Evolutionary conservation across 257 asterid genomes (phyloP).

Genomic region (Petrea volubilis): DNA sequence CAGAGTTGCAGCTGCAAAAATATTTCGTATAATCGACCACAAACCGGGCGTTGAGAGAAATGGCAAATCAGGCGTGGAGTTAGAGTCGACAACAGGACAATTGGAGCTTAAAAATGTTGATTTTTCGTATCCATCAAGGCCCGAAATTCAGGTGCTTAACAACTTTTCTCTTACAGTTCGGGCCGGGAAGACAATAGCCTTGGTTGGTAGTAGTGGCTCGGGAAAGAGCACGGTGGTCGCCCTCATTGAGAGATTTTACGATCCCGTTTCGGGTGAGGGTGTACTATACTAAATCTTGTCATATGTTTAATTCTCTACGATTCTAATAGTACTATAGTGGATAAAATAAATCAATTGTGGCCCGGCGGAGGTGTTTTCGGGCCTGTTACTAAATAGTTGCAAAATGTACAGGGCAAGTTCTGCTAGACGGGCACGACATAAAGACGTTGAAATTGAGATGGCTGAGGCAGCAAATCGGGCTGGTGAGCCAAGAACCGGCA

Average conservation of each 20-base stretch:
- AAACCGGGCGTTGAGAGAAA: conserved; percentile 64
- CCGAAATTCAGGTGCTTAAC: conserved; percentile 58
- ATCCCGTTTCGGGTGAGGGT: conserved; percentile 81
- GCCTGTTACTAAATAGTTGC: conserved; percentile 29
- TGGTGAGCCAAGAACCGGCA: conserved; percentile 95
- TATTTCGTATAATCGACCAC: conserved; percentile 74
- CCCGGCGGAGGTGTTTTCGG: background rate
- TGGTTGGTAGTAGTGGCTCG: conserved; percentile 92
- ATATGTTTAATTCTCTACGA: background rate
- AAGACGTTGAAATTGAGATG: conserved; percentile 69
- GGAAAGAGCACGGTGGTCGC: conserved; percentile 95
- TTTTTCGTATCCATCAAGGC: conserved; percentile 81
- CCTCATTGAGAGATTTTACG: conserved; percentile 89
- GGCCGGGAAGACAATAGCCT: conserved; percentile 83
- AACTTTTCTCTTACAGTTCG: conserved; percentile 65
- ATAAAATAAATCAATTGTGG: background rate
- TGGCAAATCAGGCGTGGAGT: conserved; percentile 57
- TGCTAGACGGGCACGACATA: conserved; percentile 77
- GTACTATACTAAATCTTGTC: background rate
- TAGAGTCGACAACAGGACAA: conserved; percentile 68
- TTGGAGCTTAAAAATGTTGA: conserved; percentile 70
- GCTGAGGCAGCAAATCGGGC: conserved; percentile 85
- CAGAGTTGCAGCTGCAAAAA: conserved; percentile 88
- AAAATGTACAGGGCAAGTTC: conserved; percentile 62
- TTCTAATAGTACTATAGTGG: background rate